Evolutionary conservation across 2,329 filamentous ascomycete genomes (phyloP).

Genomic region (Plenodomus biglobosus): DNA sequence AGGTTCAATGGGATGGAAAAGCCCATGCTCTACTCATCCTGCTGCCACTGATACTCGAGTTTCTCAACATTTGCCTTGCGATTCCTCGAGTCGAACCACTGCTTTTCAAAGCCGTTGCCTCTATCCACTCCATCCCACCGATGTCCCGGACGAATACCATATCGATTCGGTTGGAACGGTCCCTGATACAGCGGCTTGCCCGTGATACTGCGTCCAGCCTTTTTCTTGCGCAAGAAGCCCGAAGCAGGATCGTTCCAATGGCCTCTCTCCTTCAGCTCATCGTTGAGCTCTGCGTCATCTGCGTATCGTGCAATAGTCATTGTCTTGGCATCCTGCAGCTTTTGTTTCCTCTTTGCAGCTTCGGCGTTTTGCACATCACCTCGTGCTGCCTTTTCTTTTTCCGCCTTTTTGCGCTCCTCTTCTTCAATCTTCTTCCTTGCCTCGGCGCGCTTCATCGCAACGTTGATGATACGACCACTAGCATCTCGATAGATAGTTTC

Average conservation of each 20-base stretch:
- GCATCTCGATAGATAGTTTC: slow-evolving; percentile 97
- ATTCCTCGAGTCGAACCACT: slow-evolving; percentile 89
- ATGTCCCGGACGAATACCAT: slow-evolving; percentile 89
- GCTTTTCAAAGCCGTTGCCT: slow-evolving; percentile 87
- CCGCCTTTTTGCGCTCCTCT: slow-evolving; percentile 63
- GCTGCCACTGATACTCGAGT: slow-evolving; percentile 91
- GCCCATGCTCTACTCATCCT: slow-evolving; percentile 68
- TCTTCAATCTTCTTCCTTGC: slow-evolving; percentile 77
- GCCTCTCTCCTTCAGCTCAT: slow-evolving; percentile 71
- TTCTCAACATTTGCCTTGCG: slow-evolving; percentile 72
- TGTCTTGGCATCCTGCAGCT: slow-evolving; percentile 76
- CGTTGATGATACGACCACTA: slow-evolving; percentile 88
- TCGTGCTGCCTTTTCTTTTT: slow-evolving; percentile 69
- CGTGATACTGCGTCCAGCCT: slow-evolving; percentile 49
- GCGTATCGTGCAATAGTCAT: slow-evolving; percentile 76
- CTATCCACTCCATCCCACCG: slow-evolving; percentile 97
- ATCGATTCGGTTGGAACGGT: slow-evolving; percentile 82
- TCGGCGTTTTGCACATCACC: slow-evolving; percentile 82
- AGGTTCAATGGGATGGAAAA: neutral
- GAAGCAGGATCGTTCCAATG: slow-evolving; percentile 96
- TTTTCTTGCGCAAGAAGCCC: slow-evolving; percentile 66
- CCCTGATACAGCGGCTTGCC: slow-evolving; percentile 75
- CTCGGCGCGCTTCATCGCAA: slow-evolving; percentile 87
- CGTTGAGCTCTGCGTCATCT: slow-evolving; percentile 87
- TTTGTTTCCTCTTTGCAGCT: slow-evolving; percentile 64